Percentiles rank a stretch among this genome's conserved stretches.
Conservation (phyloP, 495 filamentous ascomycete genomes). For the Margaritispora aquatica region DNA sequence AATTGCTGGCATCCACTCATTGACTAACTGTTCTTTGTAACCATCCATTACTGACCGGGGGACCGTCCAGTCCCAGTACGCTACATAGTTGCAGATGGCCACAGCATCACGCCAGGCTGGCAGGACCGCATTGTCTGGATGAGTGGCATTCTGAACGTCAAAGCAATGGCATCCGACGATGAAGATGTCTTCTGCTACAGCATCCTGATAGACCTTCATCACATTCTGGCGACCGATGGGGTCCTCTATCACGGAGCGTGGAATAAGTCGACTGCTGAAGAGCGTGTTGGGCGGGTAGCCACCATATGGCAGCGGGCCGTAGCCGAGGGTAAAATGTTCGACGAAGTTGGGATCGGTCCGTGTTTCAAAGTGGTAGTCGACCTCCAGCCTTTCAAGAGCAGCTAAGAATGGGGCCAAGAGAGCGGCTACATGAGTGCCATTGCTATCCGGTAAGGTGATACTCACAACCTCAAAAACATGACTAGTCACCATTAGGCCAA, state of each 20-base stretch:
- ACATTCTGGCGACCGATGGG: too few relatives aligned
- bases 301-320: conserved; percentile 31
- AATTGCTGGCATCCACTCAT: conserved; percentile 27
- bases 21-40: conserved; percentile 27
- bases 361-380: neutral
- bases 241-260: too few relatives aligned
- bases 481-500: conserved; percentile 27
- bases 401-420: conserved; percentile 9
- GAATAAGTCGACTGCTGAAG: neutral
- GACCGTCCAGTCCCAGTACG: conserved; percentile 32
- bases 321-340: conserved; percentile 39
- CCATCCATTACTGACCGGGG: conserved; percentile 23
- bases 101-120: conserved; percentile 51
- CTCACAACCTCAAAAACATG: conserved; percentile 22
- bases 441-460: conserved; percentile 27
- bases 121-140: conserved; percentile 42
- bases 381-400: conserved; percentile 25
- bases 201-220: neutral
- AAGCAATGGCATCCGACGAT: conserved; percentile 36
- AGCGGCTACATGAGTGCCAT: conserved; percentile 25
- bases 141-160: conserved; percentile 37
- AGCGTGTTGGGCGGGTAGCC: neutral
- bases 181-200: conserved; percentile 23
- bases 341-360: neutral
- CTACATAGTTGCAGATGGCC: conserved; percentile 23